A percentile compares a stretch with the other conserved stretches of the same genome.
Conservation (phyloP, 805 yeast genomes). For the Yarrowia keelungensis region DNA sequence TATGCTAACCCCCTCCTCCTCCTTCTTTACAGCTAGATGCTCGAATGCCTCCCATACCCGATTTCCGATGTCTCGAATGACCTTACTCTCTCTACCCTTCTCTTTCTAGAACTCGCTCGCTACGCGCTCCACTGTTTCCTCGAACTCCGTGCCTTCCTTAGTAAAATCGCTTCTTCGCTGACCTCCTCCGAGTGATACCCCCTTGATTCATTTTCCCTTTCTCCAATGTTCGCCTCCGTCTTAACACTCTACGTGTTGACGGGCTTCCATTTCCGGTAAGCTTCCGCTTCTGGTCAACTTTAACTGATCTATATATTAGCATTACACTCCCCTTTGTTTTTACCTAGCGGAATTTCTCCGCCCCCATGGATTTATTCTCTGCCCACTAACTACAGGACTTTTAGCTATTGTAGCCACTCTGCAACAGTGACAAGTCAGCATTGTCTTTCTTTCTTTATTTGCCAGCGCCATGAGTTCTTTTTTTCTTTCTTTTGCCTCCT, state of each 20-base stretch:
- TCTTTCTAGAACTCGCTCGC: too few relatives aligned
- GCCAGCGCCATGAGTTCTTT: not conserved
- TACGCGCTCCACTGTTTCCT: too few relatives aligned
- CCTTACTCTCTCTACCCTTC: too few relatives aligned
- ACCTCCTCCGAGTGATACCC: not conserved
- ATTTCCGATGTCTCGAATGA: too few relatives aligned
- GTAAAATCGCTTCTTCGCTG: too few relatives aligned
- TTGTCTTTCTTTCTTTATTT: not conserved
- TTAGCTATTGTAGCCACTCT: not conserved
- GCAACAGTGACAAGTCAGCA: too few relatives aligned
- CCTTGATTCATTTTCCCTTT: not conserved
- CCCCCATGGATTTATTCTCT: not conserved
- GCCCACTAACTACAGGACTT: not conserved
- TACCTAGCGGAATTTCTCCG: too few relatives aligned
- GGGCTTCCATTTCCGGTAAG: slow-evolving; percentile 2
- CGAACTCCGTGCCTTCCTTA: too few relatives aligned
- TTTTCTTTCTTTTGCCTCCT: not conserved
- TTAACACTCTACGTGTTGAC: not conserved
- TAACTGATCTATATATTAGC: slow-evolving; percentile 11
- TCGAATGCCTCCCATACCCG: not conserved
- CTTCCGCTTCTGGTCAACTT: not conserved
- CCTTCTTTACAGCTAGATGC: not conserved
- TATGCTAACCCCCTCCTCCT: not conserved
- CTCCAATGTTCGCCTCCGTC: too few relatives aligned
- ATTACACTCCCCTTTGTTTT: not conserved